These are phyloP conservation scores for Blastomyces gilchristii DNA, from an alignment of 2,329 filamentous ascomycete species.

Conservation along the genomic window DNA sequence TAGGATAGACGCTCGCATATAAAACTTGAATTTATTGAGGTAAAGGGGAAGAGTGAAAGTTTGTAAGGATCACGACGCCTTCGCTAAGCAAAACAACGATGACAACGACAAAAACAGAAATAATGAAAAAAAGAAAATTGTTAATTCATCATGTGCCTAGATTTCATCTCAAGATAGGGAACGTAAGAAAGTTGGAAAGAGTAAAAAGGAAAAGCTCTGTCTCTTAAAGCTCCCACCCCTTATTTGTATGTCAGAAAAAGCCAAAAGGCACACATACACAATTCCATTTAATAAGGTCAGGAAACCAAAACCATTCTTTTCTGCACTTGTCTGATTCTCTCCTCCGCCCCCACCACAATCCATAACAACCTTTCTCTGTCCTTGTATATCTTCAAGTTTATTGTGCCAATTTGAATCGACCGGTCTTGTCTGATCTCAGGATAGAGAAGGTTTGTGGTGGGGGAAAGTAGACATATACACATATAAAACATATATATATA, in stretches of 20 bases:
- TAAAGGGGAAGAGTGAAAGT: not conserved
- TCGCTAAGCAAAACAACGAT: not conserved
- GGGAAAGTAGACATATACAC: not conserved
- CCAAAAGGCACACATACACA: not conserved
- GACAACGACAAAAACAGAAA: not conserved
- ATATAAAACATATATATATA: not conserved
- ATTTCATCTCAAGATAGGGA: not conserved
- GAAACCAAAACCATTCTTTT: not conserved
- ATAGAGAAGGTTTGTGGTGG: constrained; percentile 1
- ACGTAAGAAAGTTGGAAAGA: not conserved
- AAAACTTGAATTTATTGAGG: not conserved
- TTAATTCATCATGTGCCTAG: not conserved
- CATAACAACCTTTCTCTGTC: not conserved
- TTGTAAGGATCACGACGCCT: not conserved
- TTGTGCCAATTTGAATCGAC: not conserved
- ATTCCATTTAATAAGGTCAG: not conserved
- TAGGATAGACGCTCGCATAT: not conserved
- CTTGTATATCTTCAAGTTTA: not conserved
- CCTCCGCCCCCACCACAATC: not conserved
- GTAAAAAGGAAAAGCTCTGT: not conserved
- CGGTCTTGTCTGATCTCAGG: constrained; percentile 5
- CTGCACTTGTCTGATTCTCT: not conserved
- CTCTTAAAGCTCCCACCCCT: not conserved
- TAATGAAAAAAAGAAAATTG: not conserved
- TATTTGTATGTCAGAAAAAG: not conserved